Evolutionary conservation across 108 stramenopile genomes (phyloP).

Genomic region (Aurantiochytrium sp.): DNA sequence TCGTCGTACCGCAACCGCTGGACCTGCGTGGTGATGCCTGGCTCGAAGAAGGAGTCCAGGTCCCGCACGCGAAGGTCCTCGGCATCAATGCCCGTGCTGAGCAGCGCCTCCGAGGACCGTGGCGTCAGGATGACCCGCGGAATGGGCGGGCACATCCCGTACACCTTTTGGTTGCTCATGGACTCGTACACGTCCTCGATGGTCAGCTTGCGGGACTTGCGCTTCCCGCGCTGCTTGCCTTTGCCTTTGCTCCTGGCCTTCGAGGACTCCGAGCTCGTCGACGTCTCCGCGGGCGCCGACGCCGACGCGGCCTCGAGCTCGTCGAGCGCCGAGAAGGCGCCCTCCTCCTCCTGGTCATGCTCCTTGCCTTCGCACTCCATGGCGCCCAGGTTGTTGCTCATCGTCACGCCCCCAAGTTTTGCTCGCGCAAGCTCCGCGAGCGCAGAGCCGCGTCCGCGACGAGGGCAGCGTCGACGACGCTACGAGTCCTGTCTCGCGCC

Average conservation of each 20-base stretch:
- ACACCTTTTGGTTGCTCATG: background rate
- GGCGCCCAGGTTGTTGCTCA: too few relatives aligned
- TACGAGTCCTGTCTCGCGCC: too few relatives aligned
- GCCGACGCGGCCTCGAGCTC: too few relatives aligned
- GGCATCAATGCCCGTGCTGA: conserved; percentile 60
- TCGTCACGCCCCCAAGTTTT: too few relatives aligned
- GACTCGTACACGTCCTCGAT: background rate
- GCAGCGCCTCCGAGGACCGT: conserved; percentile 58
- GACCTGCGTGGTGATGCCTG: conserved; percentile 57
- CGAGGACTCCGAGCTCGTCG: background rate
- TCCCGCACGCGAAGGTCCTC: conserved; percentile 55
- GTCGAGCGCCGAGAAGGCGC: too few relatives aligned
- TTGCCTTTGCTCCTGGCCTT: background rate
- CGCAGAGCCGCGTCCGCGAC: too few relatives aligned
- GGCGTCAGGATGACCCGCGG: conserved; percentile 55
- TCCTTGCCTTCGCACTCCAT: too few relatives aligned
- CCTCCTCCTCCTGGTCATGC: too few relatives aligned
- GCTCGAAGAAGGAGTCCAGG: conserved; percentile 65
- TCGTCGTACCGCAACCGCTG: conserved; percentile 64
- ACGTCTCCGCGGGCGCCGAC: too few relatives aligned
- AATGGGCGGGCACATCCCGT: background rate
- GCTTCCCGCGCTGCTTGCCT: background rate
- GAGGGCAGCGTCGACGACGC: too few relatives aligned
- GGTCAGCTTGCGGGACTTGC: background rate
- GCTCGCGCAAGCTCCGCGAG: too few relatives aligned